Base-by-base conservation (phyloP, 176 grass and related monocot species). In the Panicum miliaceum region DNA sequence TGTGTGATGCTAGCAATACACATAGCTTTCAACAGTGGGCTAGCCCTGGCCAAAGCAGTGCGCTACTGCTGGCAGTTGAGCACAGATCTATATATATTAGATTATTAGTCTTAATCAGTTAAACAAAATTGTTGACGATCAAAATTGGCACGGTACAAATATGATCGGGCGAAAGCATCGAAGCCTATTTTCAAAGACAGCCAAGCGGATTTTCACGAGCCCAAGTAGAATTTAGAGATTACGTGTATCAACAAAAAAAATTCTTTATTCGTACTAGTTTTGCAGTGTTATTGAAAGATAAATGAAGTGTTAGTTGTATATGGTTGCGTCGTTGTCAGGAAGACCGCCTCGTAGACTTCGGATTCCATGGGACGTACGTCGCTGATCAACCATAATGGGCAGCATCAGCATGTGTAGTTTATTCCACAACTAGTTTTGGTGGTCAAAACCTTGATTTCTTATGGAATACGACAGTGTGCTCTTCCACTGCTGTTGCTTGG, bases 401-500 rank as follows among this genome's bases (percentile, higher is more conserved):
- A 69, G n/a, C 11, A n/a, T n/a, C n/a, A n/a, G n/a, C n/a, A n/a
- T n/a, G n/a, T 12, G 47, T 59, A 47, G 52, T 62, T 67, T 58
- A 70, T 81, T 56, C 3, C 8, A 51, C 43, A 70, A 54, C 53
- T 81, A 36, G 42, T 47, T 71, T 53, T 56, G 32, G 0, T 57
- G 65, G 83, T 78, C 83, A 86, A 85, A 59, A 34, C 32, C 23
- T 64, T 14, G 54, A 81, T 77, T 86, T 73, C 78, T 63, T 81
- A 25, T 34, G 36, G 15, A 42, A 26, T 38, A 71, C 25, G 77
- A 54, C 13, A 85, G 19, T 37, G 12, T 75, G 13, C n/a, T 58
- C 15, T 51, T 82, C 78, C 27, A 10, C 22, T 71, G 8, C 11
- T 58, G 52, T 16, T 76, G 25, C 14, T 40, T 57, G 57, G 72